These are phyloP conservation scores for Verticillium albo-atrum DNA, from an alignment of 2,329 filamentous ascomycete genomes.

Conservation along the genomic window DNA sequence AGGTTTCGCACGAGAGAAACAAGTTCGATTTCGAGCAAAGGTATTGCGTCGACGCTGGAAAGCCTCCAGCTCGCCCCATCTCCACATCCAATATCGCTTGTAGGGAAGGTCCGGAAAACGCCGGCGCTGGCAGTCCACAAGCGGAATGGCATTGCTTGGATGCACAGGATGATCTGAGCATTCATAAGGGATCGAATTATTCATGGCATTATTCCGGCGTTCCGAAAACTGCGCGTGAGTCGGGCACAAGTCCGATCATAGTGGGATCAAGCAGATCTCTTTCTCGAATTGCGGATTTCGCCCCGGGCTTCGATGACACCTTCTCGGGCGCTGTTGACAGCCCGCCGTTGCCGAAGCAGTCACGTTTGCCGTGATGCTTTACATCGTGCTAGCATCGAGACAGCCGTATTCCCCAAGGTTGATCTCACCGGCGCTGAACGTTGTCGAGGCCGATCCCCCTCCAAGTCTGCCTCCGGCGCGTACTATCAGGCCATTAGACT, in stretches of 20 bases:
- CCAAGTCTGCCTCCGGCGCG: not conserved
- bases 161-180: constrained; percentile 5
- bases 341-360: not conserved
- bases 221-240: not conserved
- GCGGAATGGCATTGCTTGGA: constrained; percentile 4
- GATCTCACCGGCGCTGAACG: not conserved
- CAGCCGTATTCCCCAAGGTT: not conserved
- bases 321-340: not conserved
- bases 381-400: not conserved
- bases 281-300: not conserved
- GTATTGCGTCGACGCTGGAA: not conserved
- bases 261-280: not conserved
- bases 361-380: not conserved
- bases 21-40: not conserved
- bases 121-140: constrained; percentile 4
- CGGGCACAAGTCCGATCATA: too few species aligned
- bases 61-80: constrained; percentile 4
- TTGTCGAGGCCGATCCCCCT: not conserved
- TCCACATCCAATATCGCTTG: constrained; percentile 14
- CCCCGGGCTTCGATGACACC: not conserved
- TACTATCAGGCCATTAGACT: not conserved
- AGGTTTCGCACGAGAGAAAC: not conserved
- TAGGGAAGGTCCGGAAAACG: not conserved
- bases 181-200: not conserved
- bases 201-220: not conserved